These are phyloP conservation scores for Globisporangium solare DNA, from an alignment of 352 stramenopile species.

Conservation along the genomic window DNA sequence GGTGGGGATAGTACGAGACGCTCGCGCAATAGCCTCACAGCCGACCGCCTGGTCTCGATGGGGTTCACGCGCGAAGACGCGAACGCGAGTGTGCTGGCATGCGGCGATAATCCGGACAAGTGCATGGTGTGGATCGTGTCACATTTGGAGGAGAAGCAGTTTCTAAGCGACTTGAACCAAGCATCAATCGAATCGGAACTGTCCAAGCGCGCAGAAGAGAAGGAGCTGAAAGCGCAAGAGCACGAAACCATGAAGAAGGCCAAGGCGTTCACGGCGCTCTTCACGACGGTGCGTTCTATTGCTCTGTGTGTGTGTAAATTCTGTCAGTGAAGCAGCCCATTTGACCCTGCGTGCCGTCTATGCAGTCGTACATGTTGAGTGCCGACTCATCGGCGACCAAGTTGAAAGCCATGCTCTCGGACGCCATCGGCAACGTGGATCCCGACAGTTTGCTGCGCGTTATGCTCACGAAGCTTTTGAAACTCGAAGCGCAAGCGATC, in stretches of 20 bases:
- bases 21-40: constrained; percentile 44
- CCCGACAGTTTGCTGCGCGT: constrained; percentile 41
- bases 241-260: constrained; percentile 43
- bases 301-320: constrained; percentile 1
- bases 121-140: constrained; percentile 83
- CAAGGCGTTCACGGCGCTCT: constrained; percentile 57
- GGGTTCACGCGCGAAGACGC: constrained; percentile 63
- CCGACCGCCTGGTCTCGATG: constrained; percentile 54
- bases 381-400: constrained; percentile 25
- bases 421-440: constrained; percentile 40
- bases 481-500: constrained; percentile 62
- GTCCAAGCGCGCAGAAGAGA: constrained; percentile 56
- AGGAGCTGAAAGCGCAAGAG: constrained; percentile 49
- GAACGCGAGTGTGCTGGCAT: constrained; percentile 47
- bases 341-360: background rate
- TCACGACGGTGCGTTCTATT: constrained; percentile 43
- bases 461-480: constrained; percentile 55
- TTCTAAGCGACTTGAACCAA: constrained; percentile 59
- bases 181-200: constrained; percentile 78
- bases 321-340: background rate
- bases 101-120: constrained; percentile 53
- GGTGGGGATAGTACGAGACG: constrained; percentile 13
- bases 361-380: constrained; percentile 56
- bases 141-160: constrained; percentile 69
- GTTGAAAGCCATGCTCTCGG: constrained; percentile 46